Base-by-base conservation (phyloP, 345 rosid genomes). In the Eucalyptus cloeziana region DNA sequence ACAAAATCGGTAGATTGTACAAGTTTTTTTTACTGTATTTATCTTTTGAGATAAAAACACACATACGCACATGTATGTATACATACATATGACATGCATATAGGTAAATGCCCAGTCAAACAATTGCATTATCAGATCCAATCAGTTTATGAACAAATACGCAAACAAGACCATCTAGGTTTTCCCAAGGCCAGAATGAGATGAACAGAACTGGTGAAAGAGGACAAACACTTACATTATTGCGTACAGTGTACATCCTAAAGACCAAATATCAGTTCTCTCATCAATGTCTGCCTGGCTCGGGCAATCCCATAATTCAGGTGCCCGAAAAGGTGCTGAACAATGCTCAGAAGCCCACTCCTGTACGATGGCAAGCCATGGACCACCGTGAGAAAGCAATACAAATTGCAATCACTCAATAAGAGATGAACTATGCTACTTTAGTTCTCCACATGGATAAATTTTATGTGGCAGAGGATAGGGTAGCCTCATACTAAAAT, bases 331-430 rank as follows among this genome's bases (percentile, higher is more conserved):
- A 71, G 99, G 99, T 90, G 99, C 99, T 87, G 99, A 95, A 92
- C 98, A 96, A 92, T 98, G 99, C 90, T 96, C 97, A 85, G 99
- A 90, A 91, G 99, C 96, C 99, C 99, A 97, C 91, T 98, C 99
- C 99, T 98, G 89, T 49, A 88, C 15, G 85, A 87, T 71, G 45
- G 87, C 85, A 76, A 86, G 87, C 52, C 49, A 56, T 71, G 87
- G 87, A 87, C 47, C 69, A 19, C 22, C 69, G 62, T 80, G 45
- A 52, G 88, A 60, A 64, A 52, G 47, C 76, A 67, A 49, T 3
- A 5, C 19, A 62, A 81, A 51, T 19, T 50, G 86, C 50, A 67
- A 69, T 22, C 85, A 71, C 81, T 76, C 1, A 6, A 44, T 43
- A 21, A 76, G 80, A 69, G 27, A 76, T 40, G 85, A 37, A 76